Evolutionary conservation across 2,329 filamentous ascomycete genomes (phyloP).

Genomic region (Trichoderma arundinaceum): DNA sequence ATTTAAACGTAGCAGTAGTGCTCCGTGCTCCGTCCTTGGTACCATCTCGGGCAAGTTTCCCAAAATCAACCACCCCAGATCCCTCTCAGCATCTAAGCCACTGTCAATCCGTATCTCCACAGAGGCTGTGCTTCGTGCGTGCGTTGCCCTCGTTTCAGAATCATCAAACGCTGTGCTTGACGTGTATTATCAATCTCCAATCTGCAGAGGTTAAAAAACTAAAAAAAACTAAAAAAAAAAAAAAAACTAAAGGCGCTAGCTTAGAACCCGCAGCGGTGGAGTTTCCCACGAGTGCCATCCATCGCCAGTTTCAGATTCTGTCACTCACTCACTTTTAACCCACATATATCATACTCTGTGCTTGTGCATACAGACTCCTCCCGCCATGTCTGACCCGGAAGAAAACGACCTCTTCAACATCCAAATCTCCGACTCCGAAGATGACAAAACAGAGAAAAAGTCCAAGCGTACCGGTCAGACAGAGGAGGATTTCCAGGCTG

Average conservation of each 20-base stretch:
- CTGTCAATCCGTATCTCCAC: not conserved
- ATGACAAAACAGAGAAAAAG: conserved; percentile 41
- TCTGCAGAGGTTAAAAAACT: too few relatives aligned
- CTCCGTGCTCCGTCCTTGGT: too few relatives aligned
- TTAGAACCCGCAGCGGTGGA: not conserved
- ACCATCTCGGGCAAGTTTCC: not conserved
- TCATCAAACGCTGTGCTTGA: too few relatives aligned
- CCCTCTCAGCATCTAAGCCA: not conserved
- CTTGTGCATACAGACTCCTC: not conserved
- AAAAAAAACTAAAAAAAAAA: too few relatives aligned
- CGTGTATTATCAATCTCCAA: too few relatives aligned
- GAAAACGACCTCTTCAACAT: conserved; percentile 41
- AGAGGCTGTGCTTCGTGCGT: conserved; percentile 6
- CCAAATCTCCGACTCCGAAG: conserved; percentile 43
- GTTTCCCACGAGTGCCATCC: not conserved
- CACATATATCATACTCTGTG: not conserved
- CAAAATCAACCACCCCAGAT: not conserved
- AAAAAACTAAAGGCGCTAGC: too few relatives aligned
- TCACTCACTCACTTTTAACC: not conserved
- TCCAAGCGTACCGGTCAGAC: conserved; percentile 52
- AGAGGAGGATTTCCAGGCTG: conserved; percentile 55
- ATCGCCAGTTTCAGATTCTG: not conserved
- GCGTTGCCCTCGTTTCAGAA: not conserved
- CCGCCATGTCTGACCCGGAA: conserved; percentile 42
- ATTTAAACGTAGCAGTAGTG: too few relatives aligned